Evolutionary conservation across 768 basidiomycete genomes (phyloP), one percentile per base, ranked within the genome.

Genomic region (Cubamyces sp.): DNA sequence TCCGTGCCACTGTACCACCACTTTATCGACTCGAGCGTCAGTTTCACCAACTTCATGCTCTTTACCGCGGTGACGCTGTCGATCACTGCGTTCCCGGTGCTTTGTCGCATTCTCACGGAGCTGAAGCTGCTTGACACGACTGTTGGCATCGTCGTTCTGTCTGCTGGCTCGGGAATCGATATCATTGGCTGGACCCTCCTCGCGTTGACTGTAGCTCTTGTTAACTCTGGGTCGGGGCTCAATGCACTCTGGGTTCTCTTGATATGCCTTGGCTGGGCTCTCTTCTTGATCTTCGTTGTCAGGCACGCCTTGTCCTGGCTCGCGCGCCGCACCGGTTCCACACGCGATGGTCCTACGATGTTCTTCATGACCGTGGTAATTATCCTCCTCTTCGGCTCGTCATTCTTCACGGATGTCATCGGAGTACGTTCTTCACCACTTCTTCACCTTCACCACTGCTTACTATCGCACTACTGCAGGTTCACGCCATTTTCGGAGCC

Each of bases 401-500:
- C 90, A 0, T 94, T 92, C 76, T 89, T 90, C 76, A 94, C 92
- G 7, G 92, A 93, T 73, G 84, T 92, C 66, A 94, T 95, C 62
- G 93, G 90, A 34, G 48, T 49, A 30, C 14, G 48, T 28, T 28
- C 15, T 12, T 5, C 5, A 14, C 18, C 5, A 15, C 26, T 16
- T 3, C 21, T 25, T 11, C 26, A 2, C 8, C 18, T 3, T 2
- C 15, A 2, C 26, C 5, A 15, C 14, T 25, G 4, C 25, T 15
- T 15, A 49, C 5, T 12, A 16, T 16, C 5, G 18, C 9, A 15
- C 3, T 16, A 8, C 18, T 14, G 7, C 11, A 49, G 48, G 48
- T 49, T 3, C 48, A 49, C 21, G 48, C 48, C 1, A 49, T 49
- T 6, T 49, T 49, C 14, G 90, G 91, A 54, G 92, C 88, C 2